Percentiles rank a stretch among this genome's conserved stretches.
Evolutionary conservation across 208 protist genomes (phyloP).

Genomic region (Trypanosoma brucei): DNA sequence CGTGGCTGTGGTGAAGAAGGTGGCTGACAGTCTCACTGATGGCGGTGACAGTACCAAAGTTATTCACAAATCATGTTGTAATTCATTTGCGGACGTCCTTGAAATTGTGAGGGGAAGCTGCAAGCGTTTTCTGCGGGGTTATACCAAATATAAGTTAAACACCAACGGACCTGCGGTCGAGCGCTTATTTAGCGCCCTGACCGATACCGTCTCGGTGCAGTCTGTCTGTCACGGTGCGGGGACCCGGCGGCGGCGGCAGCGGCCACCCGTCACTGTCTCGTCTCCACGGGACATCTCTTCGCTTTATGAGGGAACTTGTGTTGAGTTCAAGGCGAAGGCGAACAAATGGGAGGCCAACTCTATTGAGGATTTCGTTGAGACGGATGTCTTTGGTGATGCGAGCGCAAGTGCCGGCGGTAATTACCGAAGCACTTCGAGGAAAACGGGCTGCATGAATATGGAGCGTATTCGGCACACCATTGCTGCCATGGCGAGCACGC

Average conservation of each 20-base stretch:
- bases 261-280: constrained; percentile 22
- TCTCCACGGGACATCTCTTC: constrained; percentile 40
- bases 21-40: background rate
- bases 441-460: constrained; percentile 37
- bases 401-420: background rate
- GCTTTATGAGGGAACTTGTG: constrained; percentile 50
- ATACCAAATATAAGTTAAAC: constrained; percentile 9
- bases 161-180: constrained; percentile 1
- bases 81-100: constrained; percentile 36
- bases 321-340: constrained; percentile 72
- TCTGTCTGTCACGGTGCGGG: constrained; percentile 50
- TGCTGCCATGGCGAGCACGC: constrained; percentile 71
- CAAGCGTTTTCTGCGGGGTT: constrained; percentile 34
- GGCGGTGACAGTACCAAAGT: background rate
- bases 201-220: constrained; percentile 57
- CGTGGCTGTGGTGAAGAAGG: constrained; percentile 14
- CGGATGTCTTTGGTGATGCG: background rate
- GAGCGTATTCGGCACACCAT: constrained; percentile 80
- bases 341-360: constrained; percentile 8
- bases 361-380: background rate
- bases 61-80: background rate
- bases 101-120: constrained; percentile 49
- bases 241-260: constrained; percentile 11
- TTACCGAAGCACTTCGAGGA: background rate
- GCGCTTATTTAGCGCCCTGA: constrained; percentile 37